phyloP scores from a whole-genome alignment of 805 yeast species.

The Pichia manshurica region DNA sequence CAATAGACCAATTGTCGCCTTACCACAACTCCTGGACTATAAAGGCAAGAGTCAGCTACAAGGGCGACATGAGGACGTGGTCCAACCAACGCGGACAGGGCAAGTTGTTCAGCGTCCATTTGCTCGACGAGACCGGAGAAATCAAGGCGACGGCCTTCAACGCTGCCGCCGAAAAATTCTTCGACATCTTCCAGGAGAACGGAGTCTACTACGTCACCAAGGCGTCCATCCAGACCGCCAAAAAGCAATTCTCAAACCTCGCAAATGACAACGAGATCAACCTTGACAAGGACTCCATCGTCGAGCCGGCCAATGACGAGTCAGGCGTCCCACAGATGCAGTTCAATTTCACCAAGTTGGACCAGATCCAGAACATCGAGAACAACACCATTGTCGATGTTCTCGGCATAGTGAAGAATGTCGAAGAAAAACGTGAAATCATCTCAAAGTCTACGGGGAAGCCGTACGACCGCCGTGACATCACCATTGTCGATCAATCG shows the following conservation, averaged over 20 bases:
- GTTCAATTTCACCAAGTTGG: conserved; percentile 69
- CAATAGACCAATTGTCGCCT: conserved; percentile 86
- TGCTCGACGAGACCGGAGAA: conserved; percentile 92
- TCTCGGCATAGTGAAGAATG: conserved; percentile 76
- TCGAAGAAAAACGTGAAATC: conserved; percentile 69
- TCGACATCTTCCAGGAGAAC: conserved; percentile 77
- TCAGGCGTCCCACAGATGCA: conserved; percentile 71
- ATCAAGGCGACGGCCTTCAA: conserved; percentile 93
- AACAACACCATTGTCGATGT: conserved; percentile 76
- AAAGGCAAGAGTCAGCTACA: conserved; percentile 84
- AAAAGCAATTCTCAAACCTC: conserved; percentile 77
- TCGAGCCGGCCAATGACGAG: conserved; percentile 58
- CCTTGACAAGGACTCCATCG: conserved; percentile 70
- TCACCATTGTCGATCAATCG: conserved; percentile 79
- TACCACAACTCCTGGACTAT: conserved; percentile 89
- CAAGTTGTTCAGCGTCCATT: conserved; percentile 78
- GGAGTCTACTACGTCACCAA: conserved; percentile 80
- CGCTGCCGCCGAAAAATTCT: conserved; percentile 74
- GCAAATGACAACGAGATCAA: conserved; percentile 84
- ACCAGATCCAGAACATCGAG: conserved; percentile 59
- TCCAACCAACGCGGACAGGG: conserved; percentile 84
- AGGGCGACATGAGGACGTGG: conserved; percentile 86
- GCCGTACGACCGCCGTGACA: conserved; percentile 87
- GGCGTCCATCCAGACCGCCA: conserved; percentile 76
- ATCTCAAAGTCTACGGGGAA: conserved; percentile 84